These are phyloP conservation scores for Eucommia ulmoides DNA, from an alignment of 257 asterid species.

Conservation along the genomic window DNA sequence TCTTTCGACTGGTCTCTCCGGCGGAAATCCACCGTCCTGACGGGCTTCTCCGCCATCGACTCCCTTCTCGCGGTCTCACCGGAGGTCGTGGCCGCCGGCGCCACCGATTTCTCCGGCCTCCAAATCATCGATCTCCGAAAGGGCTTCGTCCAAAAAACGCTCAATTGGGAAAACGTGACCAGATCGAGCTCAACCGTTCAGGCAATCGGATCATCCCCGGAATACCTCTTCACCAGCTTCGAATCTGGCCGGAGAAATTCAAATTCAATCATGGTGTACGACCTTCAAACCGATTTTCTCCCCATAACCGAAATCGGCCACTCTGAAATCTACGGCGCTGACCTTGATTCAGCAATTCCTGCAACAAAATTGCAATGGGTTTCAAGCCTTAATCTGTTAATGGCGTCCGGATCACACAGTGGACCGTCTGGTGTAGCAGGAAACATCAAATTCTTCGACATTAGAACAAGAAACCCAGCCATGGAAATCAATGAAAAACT, in stretches of 20 bases:
- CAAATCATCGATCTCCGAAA: constrained; percentile 66
- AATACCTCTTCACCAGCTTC: constrained; percentile 67
- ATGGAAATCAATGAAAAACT: constrained; percentile 63
- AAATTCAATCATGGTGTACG: constrained; percentile 76
- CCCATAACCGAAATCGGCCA: constrained; percentile 58
- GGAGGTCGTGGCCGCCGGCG: constrained; percentile 67
- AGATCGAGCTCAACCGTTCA: constrained; percentile 80
- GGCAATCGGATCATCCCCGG: constrained; percentile 63
- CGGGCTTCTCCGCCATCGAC: constrained; percentile 75
- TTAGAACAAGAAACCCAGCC: constrained; percentile 55
- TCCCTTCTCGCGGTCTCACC: constrained; percentile 67
- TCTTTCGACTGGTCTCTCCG: constrained; percentile 87
- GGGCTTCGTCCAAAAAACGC: constrained; percentile 48
- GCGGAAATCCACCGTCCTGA: constrained; percentile 68
- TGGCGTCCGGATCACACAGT: constrained; percentile 95
- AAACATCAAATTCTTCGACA: constrained; percentile 73
- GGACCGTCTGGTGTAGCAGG: constrained; percentile 83
- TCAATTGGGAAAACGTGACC: constrained; percentile 93
- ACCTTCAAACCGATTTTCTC: constrained; percentile 34
- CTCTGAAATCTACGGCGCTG: constrained; percentile 82
- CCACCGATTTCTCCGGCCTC: constrained; percentile 82
- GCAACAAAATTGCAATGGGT: constrained; percentile 80
- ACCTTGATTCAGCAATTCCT: constrained; percentile 78
- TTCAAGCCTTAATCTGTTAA: constrained; percentile 53
- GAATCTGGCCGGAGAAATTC: constrained; percentile 87